These are phyloP conservation scores for Candida glaebosa DNA, from an alignment of 805 yeast species.

Conservation along the genomic window DNA sequence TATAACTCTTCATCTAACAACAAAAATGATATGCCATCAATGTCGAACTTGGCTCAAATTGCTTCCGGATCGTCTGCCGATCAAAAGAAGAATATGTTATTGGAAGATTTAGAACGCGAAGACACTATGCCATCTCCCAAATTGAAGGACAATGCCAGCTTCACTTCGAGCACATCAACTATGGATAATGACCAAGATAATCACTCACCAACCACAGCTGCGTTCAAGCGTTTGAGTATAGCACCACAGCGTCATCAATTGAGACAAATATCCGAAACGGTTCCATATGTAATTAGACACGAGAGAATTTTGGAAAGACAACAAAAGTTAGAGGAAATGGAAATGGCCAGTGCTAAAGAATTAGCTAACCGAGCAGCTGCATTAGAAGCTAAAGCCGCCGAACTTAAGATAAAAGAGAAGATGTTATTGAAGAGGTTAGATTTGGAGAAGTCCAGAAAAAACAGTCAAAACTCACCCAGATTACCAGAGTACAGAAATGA, in stretches of 20 bases:
- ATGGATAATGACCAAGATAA: conserved; percentile 14
- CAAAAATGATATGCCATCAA: conserved; percentile 42
- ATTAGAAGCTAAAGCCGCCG: conserved; percentile 71
- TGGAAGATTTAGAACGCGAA: conserved; percentile 22
- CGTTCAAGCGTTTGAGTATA: conserved; percentile 43
- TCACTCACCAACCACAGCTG: conserved; percentile 18
- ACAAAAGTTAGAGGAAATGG: conserved; percentile 74
- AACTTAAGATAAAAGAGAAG: conserved; percentile 64
- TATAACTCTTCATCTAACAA: background rate
- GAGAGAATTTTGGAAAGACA: conserved; percentile 73
- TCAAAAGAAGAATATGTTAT: conserved; percentile 33
- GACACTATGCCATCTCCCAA: conserved; percentile 22
- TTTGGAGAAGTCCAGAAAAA: conserved; percentile 17
- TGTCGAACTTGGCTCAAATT: conserved; percentile 58
- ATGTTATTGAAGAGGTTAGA: conserved; percentile 43
- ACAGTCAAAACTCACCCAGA: too few relatives aligned
- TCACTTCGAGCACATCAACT: conserved; percentile 29
- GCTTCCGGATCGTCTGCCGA: conserved; percentile 18
- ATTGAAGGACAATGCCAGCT: conserved; percentile 24
- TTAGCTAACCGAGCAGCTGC: conserved; percentile 71
- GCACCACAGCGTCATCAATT: conserved; percentile 58
- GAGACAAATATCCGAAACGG: conserved; percentile 77
- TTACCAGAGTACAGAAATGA: too few relatives aligned
- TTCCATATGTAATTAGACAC: conserved; percentile 79
- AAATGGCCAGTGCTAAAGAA: conserved; percentile 72